Evolutionary conservation across 495 filamentous ascomycete genomes (phyloP).

Genomic region (Patellaria atrata): DNA sequence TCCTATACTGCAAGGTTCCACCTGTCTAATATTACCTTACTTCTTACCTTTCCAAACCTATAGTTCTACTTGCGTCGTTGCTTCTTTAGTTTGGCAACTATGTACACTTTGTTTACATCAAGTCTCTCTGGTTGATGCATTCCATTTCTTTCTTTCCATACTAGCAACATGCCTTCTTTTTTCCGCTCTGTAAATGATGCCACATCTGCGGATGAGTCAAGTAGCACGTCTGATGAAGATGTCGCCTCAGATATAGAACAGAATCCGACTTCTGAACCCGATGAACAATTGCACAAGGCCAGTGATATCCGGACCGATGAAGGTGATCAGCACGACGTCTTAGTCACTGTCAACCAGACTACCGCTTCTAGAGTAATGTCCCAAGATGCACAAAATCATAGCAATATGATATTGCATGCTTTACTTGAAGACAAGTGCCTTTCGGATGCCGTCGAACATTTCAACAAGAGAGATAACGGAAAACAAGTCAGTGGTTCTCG

Average conservation of each 20-base stretch:
- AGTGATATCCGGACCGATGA: not conserved
- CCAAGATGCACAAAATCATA: constrained; percentile 5
- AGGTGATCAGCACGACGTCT: not conserved
- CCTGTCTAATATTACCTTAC: too few species aligned
- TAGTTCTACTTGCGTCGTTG: too few species aligned
- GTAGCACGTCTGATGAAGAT: not conserved
- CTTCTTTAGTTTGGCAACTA: too few species aligned
- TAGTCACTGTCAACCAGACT: not conserved
- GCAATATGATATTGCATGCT: constrained; percentile 18
- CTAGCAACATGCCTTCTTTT: constrained; percentile 3
- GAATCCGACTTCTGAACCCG: not conserved
- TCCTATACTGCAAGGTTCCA: too few species aligned
- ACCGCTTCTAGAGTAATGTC: constrained; percentile 2
- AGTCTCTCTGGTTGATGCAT: not conserved
- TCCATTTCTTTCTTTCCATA: not conserved
- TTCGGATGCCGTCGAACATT: constrained; percentile 12
- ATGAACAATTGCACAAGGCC: not conserved
- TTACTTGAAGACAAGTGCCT: constrained; percentile 20
- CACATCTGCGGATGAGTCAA: constrained; percentile 1
- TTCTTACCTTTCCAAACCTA: too few species aligned
- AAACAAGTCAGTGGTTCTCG: too few species aligned
- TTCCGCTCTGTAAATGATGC: not conserved
- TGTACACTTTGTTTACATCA: too few species aligned
- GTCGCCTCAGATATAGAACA: not conserved
- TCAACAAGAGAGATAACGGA: constrained; percentile 9